Conservation (phyloP, 805 yeast species). For the Tetrapisispora phaffii region DNA sequence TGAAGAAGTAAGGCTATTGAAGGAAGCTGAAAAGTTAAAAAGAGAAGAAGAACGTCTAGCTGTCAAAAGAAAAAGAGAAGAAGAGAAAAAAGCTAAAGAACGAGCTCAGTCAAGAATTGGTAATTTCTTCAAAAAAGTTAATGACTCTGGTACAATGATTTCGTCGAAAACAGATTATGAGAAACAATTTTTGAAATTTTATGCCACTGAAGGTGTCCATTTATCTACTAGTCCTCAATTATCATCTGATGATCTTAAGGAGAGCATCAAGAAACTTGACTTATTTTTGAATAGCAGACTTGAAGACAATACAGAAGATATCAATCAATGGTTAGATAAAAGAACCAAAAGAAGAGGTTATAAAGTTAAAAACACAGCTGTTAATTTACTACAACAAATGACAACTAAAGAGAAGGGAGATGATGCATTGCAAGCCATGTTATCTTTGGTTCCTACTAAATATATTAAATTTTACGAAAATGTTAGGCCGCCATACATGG, state of each 20-base stretch:
- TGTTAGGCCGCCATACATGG: slow-evolving; percentile 41
- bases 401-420: slow-evolving; percentile 33
- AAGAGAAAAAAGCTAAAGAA: slow-evolving; percentile 21
- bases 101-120: slow-evolving; percentile 32
- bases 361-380: slow-evolving; percentile 28
- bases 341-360: slow-evolving; percentile 8
- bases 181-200: slow-evolving; percentile 31
- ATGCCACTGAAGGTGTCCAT: slow-evolving; percentile 28
- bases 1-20: slow-evolving; percentile 13
- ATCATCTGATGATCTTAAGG: slow-evolving; percentile 4
- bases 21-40: slow-evolving; percentile 12
- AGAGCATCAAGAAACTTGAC: slow-evolving; percentile 17
- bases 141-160: slow-evolving; percentile 18
- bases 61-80: slow-evolving; percentile 17
- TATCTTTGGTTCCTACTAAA: slow-evolving; percentile 27
- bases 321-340: slow-evolving; percentile 17
- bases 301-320: slow-evolving; percentile 4
- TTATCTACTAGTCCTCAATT: slow-evolving; percentile 11
- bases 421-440: slow-evolving; percentile 24
- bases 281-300: slow-evolving; percentile 10
- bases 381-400: slow-evolving; percentile 29
- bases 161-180: slow-evolving; percentile 24
- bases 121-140: slow-evolving; percentile 29
- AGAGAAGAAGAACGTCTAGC: slow-evolving; percentile 13
- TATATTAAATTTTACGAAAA: slow-evolving; percentile 42